Percentiles rank a stretch among this genome's conserved stretches.
phyloP scores from a whole-genome alignment of 768 basidiomycete genomes.

The Omphalotus guepiniiformis region DNA sequence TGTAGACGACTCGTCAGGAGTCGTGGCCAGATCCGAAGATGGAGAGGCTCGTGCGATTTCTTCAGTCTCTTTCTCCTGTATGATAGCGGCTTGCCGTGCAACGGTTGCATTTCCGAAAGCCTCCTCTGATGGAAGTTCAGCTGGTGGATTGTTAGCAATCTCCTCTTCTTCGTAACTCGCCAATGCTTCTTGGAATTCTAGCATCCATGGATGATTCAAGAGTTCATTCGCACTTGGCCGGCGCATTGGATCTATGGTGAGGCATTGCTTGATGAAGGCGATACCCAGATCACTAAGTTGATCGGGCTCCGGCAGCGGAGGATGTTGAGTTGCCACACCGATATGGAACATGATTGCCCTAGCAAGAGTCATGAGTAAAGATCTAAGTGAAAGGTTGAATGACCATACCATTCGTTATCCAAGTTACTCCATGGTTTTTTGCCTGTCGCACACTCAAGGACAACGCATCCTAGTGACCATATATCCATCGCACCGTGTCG shows the following conservation, averaged over 20 bases:
- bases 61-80: constrained; percentile 60
- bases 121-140: constrained; percentile 43
- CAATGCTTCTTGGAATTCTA: constrained; percentile 71
- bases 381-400: neutral
- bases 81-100: constrained; percentile 51
- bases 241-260: constrained; percentile 79
- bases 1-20: constrained; percentile 13
- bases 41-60: constrained; percentile 49
- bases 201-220: constrained; percentile 87
- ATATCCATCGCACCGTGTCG: constrained; percentile 96
- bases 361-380: constrained; percentile 6
- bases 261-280: constrained; percentile 88
- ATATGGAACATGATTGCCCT: constrained; percentile 99
- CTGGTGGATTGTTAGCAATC: constrained; percentile 43
- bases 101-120: constrained; percentile 46
- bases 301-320: constrained; percentile 87
- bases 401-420: constrained; percentile 90
- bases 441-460: constrained; percentile 94
- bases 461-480: constrained; percentile 97
- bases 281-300: constrained; percentile 89
- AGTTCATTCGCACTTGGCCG: constrained; percentile 85
- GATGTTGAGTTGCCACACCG: constrained; percentile 94
- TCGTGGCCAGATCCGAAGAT: constrained; percentile 36
- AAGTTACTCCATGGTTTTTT: constrained; percentile 98
- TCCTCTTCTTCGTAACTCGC: constrained; percentile 64